Base-by-base conservation (phyloP, 805 yeast genomes). In the Tanozyma kutaoensis region DNA sequence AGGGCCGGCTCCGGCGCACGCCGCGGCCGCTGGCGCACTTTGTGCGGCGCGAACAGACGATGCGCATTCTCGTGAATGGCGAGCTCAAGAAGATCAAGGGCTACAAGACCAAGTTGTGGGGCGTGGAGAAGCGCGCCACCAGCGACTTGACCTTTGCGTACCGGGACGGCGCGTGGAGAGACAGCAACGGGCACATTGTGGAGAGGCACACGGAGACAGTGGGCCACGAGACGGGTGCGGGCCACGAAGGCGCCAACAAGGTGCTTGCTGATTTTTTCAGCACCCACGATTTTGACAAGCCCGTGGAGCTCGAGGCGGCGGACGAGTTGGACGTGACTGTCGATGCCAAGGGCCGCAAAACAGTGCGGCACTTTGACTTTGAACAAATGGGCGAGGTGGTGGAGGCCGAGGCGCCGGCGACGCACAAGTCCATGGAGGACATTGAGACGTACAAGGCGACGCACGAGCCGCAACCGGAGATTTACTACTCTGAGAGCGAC, bases 101-200 rank as follows among this genome's bases (percentile, higher is more conserved):
- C 37, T 66, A 65, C 39, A 84, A 85, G 52, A 71, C 76, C 18
- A 85, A 85, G 46, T 62, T 91, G 22, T 88, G 98, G 98, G 97
- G 97, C 3, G 65, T 71, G 34, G 85, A 79, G 37, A 80, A 79
- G 53, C 65, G 69, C 35, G 76, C 68, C 40, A 57, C 63, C 3
- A 46, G 63, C 3, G 91, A 77, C 38, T 58, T 85, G 37, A 79
- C 76, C 0, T 67, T 61, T 50, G 57, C 59, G 28, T 86, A 69
- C 45, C 56, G 50, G 8, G 67, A 75, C 34, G 80, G 78, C 0
- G 66, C 63, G 24, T 84, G 95, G 95, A 66, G 66, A 38, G 81
- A 79, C 47, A 85, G 85, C 5, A 72, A 69, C 33, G 80, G 76
- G 26, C 93, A 81, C 45, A 66, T 82, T 9, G 66, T 86, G 12